These are phyloP conservation scores for Alternaria rosae DNA, from an alignment of 2,329 filamentous ascomycete genomes.

Conservation along the genomic window DNA sequence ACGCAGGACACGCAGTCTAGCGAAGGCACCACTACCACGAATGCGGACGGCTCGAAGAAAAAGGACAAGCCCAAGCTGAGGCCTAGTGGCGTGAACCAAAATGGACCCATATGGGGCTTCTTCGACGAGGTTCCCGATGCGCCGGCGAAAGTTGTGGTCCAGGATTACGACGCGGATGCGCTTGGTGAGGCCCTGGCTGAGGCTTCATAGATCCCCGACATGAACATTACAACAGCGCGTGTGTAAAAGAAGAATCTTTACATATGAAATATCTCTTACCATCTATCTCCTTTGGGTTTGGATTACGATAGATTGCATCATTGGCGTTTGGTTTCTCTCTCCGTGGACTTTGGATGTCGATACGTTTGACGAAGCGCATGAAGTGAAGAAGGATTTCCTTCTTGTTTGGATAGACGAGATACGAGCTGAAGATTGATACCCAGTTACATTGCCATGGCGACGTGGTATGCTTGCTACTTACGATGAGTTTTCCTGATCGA, in stretches of 20 bases:
- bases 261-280: neutral
- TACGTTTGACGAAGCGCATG: neutral
- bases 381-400: neutral
- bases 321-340: neutral
- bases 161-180: constrained; percentile 49
- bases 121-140: constrained; percentile 45
- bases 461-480: neutral
- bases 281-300: neutral
- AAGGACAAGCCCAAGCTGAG: constrained; percentile 34
- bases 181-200: constrained; percentile 45
- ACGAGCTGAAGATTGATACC: constrained; percentile 1
- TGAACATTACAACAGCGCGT: neutral
- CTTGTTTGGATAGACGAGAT: neutral
- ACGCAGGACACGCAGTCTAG: constrained; percentile 16
- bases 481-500: no score
- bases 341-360: neutral
- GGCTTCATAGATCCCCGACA: neutral
- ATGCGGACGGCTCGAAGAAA: constrained; percentile 3
- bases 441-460: neutral
- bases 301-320: neutral
- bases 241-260: neutral
- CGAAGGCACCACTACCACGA: constrained; percentile 17
- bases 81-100: constrained; percentile 49
- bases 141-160: constrained; percentile 44
- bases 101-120: constrained; percentile 50